A percentile compares a stretch with the other conserved stretches of the same genome.
phyloP scores from a whole-genome alignment of 2,329 filamentous ascomycete genomes.

The Phoma herbarum region DNA sequence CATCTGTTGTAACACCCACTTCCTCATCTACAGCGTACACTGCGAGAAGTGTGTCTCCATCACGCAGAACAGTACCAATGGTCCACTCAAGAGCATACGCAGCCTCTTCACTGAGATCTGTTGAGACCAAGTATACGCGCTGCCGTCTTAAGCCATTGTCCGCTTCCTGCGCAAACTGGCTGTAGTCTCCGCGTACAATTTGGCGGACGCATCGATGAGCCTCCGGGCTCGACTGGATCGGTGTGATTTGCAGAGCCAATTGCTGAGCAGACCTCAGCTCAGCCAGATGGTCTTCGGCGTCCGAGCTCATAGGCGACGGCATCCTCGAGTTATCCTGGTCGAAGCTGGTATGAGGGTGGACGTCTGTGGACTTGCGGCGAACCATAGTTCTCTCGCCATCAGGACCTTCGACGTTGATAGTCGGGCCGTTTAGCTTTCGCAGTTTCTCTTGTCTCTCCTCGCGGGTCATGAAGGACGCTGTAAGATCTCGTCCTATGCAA shows the following conservation, averaged over 20 bases:
- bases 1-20: constrained; percentile 59
- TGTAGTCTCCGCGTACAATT: constrained; percentile 88
- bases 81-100: constrained; percentile 97
- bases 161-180: constrained; percentile 76
- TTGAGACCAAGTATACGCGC: constrained; percentile 94
- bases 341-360: constrained; percentile 85
- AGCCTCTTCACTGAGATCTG: constrained; percentile 91
- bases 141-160: constrained; percentile 80
- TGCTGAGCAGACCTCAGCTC: constrained; percentile 91
- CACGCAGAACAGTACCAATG: constrained; percentile 90
- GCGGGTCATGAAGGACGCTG: constrained; percentile 66
- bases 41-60: constrained; percentile 91
- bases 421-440: constrained; percentile 70
- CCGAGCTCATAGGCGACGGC: constrained; percentile 76
- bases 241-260: constrained; percentile 80
- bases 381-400: constrained; percentile 63
- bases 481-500: constrained; percentile 57
- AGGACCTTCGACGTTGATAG: constrained; percentile 71
- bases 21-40: constrained; percentile 96
- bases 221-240: constrained; percentile 77
- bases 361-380: constrained; percentile 58
- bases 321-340: constrained; percentile 70
- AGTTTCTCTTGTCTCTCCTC: constrained; percentile 19
- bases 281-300: constrained; percentile 82
- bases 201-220: constrained; percentile 86